Conservation (phyloP, 2,329 filamentous ascomycete genomes). For the Alternaria metachromatica region DNA sequence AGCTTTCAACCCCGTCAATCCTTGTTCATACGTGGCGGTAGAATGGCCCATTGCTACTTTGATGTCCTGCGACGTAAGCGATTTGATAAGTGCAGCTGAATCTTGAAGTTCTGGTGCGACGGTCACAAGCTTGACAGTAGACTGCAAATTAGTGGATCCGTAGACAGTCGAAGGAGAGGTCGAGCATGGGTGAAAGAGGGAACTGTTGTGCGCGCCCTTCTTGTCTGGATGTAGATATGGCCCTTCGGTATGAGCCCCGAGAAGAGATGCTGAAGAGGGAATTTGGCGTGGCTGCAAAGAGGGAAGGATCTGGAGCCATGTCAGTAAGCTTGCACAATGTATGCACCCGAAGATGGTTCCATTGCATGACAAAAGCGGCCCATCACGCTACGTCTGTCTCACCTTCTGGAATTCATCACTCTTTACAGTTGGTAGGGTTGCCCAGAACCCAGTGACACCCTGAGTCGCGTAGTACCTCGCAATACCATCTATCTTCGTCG, state of each 20-base stretch:
- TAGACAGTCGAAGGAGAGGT: slow-evolving; percentile 52
- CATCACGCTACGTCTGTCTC: neutral
- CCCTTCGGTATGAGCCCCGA: slow-evolving; percentile 65
- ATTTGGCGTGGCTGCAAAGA: slow-evolving; percentile 54
- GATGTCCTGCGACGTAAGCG: slow-evolving; percentile 51
- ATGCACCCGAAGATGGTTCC: neutral
- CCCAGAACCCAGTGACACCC: slow-evolving; percentile 62
- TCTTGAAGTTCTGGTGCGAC: slow-evolving; percentile 60
- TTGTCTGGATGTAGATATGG: slow-evolving; percentile 62
- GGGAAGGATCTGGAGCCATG: slow-evolving; percentile 54
- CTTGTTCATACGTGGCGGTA: slow-evolving; percentile 56
- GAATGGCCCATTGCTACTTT: slow-evolving; percentile 60
- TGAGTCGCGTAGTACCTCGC: slow-evolving; percentile 58
- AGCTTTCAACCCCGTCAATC: slow-evolving; percentile 53
- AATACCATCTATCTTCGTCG: slow-evolving; percentile 54
- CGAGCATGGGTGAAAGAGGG: slow-evolving; percentile 52
- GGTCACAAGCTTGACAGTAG: slow-evolving; percentile 58
- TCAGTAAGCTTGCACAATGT: slow-evolving; percentile 9
- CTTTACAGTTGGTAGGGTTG: slow-evolving; percentile 60
- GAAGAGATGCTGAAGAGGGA: slow-evolving; percentile 55
- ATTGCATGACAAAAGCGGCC: neutral
- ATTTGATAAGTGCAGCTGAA: slow-evolving; percentile 51
- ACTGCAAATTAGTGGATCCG: slow-evolving; percentile 51
- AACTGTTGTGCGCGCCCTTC: slow-evolving; percentile 60
- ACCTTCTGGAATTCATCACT: slow-evolving; percentile 55